Percentiles rank a stretch among this genome's conserved stretches.
Conservation (phyloP, 2,329 filamentous ascomycete genomes). For the Colletotrichum godetiae region DNA sequence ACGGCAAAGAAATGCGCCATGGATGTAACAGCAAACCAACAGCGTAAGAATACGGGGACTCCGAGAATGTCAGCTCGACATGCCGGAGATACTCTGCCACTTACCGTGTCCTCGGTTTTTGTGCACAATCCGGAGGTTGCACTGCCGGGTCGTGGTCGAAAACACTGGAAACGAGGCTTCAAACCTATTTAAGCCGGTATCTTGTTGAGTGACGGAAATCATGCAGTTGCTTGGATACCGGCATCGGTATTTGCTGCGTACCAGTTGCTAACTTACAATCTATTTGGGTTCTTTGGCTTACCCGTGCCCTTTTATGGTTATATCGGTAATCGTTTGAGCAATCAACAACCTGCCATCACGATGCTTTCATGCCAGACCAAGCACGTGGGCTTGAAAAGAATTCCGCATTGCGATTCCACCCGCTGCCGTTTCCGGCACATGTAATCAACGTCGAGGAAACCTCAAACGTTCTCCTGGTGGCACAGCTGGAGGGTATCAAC, state of each 20-base stretch:
- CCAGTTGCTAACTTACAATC: neutral
- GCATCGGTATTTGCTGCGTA: neutral
- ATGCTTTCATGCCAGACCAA: neutral
- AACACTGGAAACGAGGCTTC: neutral
- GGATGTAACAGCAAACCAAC: neutral
- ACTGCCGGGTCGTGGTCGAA: too few relatives aligned
- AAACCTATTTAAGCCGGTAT: too few relatives aligned
- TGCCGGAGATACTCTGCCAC: neutral
- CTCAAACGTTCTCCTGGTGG: slow-evolving; percentile 1
- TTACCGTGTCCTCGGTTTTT: neutral
- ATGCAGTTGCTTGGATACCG: neutral
- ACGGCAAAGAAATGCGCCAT: neutral
- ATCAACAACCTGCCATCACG: neutral
- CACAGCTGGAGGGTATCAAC: slow-evolving; percentile 5
- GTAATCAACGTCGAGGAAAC: neutral
- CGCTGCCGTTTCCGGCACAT: neutral
- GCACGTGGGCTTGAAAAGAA: neutral
- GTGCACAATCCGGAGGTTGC: too few relatives aligned
- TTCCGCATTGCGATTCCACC: neutral
- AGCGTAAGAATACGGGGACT: neutral
- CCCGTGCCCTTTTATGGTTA: too few relatives aligned
- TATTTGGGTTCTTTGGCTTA: neutral
- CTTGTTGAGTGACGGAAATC: neutral
- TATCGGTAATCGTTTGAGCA: neutral
- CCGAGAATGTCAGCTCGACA: neutral